Conservation (phyloP, 2,329 filamentous ascomycete species). For the Paecilomyces sp. region DNA sequence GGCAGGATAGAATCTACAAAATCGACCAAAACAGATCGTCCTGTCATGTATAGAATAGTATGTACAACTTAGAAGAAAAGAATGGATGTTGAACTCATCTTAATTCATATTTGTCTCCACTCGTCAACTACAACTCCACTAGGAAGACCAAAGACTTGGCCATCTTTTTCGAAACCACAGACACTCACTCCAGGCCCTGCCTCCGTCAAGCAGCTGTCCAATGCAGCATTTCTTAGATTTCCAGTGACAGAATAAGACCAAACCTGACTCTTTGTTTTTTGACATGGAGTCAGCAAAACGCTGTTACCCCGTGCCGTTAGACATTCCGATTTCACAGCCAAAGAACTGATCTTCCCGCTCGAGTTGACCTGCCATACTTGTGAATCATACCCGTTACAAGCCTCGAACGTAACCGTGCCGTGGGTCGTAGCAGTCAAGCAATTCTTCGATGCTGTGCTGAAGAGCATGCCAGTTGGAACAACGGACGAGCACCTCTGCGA, state of each 20-base stretch:
- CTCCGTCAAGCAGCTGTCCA: conserved; percentile 35
- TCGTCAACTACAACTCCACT: conserved; percentile 23
- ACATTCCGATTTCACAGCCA: conserved; percentile 28
- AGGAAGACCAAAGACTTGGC: conserved; percentile 42
- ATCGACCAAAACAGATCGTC: too few relatives aligned
- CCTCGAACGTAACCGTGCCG: conserved; percentile 23
- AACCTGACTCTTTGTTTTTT: conserved; percentile 18
- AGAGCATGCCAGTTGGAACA: conserved; percentile 43
- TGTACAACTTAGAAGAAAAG: too few relatives aligned
- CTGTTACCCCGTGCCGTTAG: conserved; percentile 16
- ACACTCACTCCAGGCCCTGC: conserved; percentile 12
- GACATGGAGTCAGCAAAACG: conserved; percentile 10
- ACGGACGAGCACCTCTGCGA: conserved; percentile 15
- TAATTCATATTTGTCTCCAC: neutral
- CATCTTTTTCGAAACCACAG: conserved; percentile 34
- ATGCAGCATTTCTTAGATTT: conserved; percentile 32
- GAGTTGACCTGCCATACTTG: conserved; percentile 38
- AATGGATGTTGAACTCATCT: neutral
- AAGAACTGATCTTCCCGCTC: conserved; percentile 29
- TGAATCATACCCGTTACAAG: conserved; percentile 31
- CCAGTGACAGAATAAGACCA: conserved; percentile 42
- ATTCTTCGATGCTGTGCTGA: conserved; percentile 41
- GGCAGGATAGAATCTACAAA: too few relatives aligned
- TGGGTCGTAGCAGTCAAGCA: conserved; percentile 32
- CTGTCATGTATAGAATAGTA: neutral